A percentile compares a stretch with the other conserved stretches of the same genome.
Conservation (phyloP, 1,139 yeast genomes). For the Blastobotrys proliferans region DNA sequence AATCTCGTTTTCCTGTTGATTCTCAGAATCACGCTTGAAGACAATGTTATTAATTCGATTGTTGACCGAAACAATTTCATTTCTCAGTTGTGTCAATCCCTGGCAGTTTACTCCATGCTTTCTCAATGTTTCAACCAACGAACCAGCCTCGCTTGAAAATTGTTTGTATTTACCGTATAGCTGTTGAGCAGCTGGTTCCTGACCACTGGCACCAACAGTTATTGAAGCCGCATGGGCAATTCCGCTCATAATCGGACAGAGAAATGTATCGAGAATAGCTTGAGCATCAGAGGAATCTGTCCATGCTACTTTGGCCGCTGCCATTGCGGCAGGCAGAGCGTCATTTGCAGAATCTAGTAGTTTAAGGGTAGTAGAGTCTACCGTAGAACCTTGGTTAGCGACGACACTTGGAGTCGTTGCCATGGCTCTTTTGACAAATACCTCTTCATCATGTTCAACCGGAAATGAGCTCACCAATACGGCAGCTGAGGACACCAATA, state of each 20-base stretch:
- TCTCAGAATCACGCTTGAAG: no score
- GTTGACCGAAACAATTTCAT: not conserved
- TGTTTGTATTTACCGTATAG: not conserved
- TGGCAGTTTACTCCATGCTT: not conserved
- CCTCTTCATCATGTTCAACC: no score
- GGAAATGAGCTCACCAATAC: no score
- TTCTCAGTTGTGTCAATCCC: not conserved
- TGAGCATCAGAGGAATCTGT: not conserved
- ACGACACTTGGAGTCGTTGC: no score
- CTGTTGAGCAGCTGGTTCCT: not conserved
- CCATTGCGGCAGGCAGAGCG: not conserved
- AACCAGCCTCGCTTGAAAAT: not conserved
- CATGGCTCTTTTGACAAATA: no score
- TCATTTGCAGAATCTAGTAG: not conserved
- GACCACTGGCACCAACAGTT: not conserved
- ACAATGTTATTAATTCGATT: not conserved
- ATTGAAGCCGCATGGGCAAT: not conserved
- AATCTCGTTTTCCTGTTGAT: no score
- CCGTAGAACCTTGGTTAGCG: not conserved
- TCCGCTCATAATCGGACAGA: conserved; percentile 2
- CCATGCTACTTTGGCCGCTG: conserved; percentile 1
- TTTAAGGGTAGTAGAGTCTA: not conserved
- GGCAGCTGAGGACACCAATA: no score
- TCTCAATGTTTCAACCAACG: not conserved
- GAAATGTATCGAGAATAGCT: conserved; percentile 1